A percentile compares a stretch with the other conserved stretches of the same genome.
Conservation (phyloP, 1,284 basidiomycete species). For the Malassezia nana region DNA sequence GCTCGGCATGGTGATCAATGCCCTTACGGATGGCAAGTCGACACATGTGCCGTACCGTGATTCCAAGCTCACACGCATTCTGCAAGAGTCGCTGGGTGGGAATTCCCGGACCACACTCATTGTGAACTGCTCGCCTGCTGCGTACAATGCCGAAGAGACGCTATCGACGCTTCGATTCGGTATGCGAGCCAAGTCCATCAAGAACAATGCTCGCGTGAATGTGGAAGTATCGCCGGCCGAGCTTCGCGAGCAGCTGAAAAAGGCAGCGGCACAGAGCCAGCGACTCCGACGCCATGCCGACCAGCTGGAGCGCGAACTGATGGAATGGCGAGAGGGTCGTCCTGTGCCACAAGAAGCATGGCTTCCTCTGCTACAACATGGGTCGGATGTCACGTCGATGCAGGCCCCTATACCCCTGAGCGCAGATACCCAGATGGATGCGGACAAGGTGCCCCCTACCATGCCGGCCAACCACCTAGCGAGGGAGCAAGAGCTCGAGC, state of each 20-base stretch:
- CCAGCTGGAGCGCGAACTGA: slow-evolving; percentile 82
- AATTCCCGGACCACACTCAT: slow-evolving; percentile 98
- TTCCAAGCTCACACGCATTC: slow-evolving; percentile 80
- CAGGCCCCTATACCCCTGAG: background rate
- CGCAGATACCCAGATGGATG: background rate
- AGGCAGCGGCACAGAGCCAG: slow-evolving; percentile 53
- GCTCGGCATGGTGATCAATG: slow-evolving; percentile 98
- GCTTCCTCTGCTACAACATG: background rate
- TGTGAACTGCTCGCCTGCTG: slow-evolving; percentile 95
- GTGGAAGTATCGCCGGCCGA: slow-evolving; percentile 93
- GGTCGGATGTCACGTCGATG: background rate
- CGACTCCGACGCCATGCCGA: slow-evolving; percentile 56
- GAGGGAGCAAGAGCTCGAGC: background rate
- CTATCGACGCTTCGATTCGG: slow-evolving; percentile 95
- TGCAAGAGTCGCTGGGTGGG: slow-evolving; percentile 92
- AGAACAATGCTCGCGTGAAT: slow-evolving; percentile 98
- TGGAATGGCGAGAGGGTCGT: slow-evolving; percentile 79
- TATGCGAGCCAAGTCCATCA: slow-evolving; percentile 90
- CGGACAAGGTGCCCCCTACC: background rate
- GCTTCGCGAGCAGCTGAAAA: slow-evolving; percentile 81
- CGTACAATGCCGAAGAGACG: slow-evolving; percentile 93
- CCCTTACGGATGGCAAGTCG: slow-evolving; percentile 81
- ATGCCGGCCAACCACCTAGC: background rate
- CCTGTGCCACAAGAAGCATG: slow-evolving; percentile 58
- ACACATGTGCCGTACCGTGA: slow-evolving; percentile 95